A percentile compares a stretch with the other conserved stretches of the same genome.
phyloP scores from a whole-genome alignment of 768 basidiomycete genomes.

The Lactarius sanguifluus region DNA sequence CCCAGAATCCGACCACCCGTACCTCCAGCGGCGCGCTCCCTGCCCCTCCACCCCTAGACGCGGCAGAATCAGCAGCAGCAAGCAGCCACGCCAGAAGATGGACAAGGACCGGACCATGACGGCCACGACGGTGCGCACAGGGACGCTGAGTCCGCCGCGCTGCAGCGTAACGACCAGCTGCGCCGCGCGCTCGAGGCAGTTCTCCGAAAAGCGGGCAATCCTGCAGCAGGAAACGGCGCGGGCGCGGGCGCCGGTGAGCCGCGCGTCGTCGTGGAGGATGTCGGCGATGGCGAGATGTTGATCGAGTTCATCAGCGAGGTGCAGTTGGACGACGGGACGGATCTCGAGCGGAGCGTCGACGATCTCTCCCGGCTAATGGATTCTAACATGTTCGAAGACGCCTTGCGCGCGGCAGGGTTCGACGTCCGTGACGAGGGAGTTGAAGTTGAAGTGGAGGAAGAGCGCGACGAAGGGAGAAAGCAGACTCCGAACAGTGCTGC shows the following conservation, averaged over 20 bases:
- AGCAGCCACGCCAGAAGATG: neutral
- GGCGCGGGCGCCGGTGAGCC: slow-evolving; percentile 5
- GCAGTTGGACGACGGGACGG: slow-evolving; percentile 22
- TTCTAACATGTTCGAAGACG: slow-evolving; percentile 41
- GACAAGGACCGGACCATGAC: neutral
- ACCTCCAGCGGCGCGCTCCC: slow-evolving; percentile 26
- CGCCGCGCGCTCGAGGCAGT: slow-evolving; percentile 28
- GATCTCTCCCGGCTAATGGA: slow-evolving; percentile 38
- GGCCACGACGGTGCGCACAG: neutral
- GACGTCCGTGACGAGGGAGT: slow-evolving; percentile 44
- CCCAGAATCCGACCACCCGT: slow-evolving; percentile 56
- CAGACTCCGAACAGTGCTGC: slow-evolving; percentile 14
- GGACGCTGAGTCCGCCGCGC: neutral
- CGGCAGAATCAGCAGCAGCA: slow-evolving; percentile 3
- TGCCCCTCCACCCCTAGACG: slow-evolving; percentile 18
- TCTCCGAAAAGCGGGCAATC: slow-evolving; percentile 10
- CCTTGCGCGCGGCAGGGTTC: slow-evolving; percentile 53
- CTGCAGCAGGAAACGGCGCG: neutral
- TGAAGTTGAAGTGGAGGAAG: slow-evolving; percentile 31
- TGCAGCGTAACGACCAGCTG: neutral
- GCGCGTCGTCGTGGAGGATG: slow-evolving; percentile 29
- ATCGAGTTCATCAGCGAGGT: slow-evolving; percentile 31
- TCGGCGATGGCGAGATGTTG: slow-evolving; percentile 31
- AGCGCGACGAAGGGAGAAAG: slow-evolving; percentile 31
- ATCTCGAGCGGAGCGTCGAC: slow-evolving; percentile 29